These are phyloP conservation scores for Russula sp. DNA, from an alignment of 768 basidiomycete species.

Conservation along the genomic window DNA sequence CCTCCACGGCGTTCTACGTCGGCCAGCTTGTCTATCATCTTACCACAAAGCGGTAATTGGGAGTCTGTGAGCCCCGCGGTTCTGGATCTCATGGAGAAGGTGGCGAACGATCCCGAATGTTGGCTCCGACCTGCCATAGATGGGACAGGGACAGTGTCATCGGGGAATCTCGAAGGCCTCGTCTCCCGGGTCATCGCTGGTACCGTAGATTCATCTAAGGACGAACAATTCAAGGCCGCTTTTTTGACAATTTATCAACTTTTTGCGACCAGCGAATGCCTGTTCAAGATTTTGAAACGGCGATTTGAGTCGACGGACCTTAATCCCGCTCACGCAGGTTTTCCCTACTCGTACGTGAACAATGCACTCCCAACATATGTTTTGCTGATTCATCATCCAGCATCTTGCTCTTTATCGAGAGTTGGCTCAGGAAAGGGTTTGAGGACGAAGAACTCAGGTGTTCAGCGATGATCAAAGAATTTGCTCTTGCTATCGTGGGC, in stretches of 20 bases:
- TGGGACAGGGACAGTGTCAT: constrained; percentile 8
- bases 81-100: not conserved
- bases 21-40: not conserved
- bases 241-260: constrained; percentile 12
- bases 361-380: not conserved
- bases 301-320: not conserved
- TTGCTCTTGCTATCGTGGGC: not conserved
- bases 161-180: constrained; percentile 14
- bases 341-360: constrained; percentile 6
- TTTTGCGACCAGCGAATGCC: constrained; percentile 1
- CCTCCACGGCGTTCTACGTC: not conserved
- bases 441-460: constrained; percentile 5
- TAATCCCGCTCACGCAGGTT: not conserved
- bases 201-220: not conserved
- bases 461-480: constrained; percentile 1
- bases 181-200: not conserved
- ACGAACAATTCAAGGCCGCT: not conserved
- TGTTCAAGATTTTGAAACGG: constrained; percentile 9
- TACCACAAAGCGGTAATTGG: not conserved
- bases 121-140: not conserved
- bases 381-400: not conserved
- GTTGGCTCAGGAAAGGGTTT: constrained; percentile 15
- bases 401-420: constrained; percentile 11
- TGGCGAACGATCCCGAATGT: constrained; percentile 2
- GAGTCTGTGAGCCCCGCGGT: not conserved